Evolutionary conservation across 179 eudicot genomes (phyloP), one percentile per base, ranked within the genome.

Genomic region (Heliamphora ciliata): DNA sequence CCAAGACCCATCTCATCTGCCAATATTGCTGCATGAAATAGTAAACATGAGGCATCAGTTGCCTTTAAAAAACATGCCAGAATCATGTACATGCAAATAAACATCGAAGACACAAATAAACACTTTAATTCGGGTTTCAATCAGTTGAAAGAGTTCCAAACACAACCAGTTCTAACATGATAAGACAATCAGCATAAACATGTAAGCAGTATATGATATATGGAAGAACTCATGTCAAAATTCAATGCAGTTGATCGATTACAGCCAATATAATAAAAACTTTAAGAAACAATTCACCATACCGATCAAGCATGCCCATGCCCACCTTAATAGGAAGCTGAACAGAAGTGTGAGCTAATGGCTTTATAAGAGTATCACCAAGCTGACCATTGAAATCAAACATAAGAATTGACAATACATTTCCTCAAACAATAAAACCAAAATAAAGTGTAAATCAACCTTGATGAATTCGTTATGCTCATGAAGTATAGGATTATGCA

Each of bases 1-100:
- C 98, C 98, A 85, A 95, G 98, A 80, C 98, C 98, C 98, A 95
- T 95, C 88, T 95, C 98, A 86, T 95, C 98, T 31, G 98, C 98
- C 89, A 95, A 90, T 84, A 95, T 95, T 68, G 98, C 98, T 95
- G 97, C 91, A 92, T 6, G 79, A 65, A 51, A 81, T 5, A 69
- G 54, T 17, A 70, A 82, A 82, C 17, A 24, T 17, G 40, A 74
- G 77, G 81, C 5, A 47, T 64, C 47, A 81, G 56, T 76, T 55
- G 63, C 76, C 9, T 52, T 24, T 69, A 52, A 21, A 56, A 44
- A 54, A 54, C 8, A 17, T 7, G 48, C 60, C 31, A 80, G 58
- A 54, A 9, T 68, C 52, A 40, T 6, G 13, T 4, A 58, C 61
- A 71, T 2, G 4, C 15, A 8, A 40, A 3, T 50, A 31, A n/a